Conservation (phyloP, 176 grass and related monocot species). For the Echinochloa phyllopogon region DNA sequence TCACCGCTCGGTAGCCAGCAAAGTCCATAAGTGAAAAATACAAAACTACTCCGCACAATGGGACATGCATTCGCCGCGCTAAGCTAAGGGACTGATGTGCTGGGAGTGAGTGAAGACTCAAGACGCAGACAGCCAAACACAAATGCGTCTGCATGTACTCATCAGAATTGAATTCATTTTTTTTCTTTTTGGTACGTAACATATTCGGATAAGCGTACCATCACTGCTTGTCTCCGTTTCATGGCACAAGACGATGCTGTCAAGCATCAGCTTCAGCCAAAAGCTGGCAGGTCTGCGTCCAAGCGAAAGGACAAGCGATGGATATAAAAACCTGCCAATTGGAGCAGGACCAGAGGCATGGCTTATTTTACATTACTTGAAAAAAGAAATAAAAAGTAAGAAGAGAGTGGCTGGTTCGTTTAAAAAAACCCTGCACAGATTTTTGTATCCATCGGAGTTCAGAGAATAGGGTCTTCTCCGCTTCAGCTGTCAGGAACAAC, state of each 20-base stretch:
- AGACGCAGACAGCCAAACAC: background rate
- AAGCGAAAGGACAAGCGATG: constrained; percentile 5
- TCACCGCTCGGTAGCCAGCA: background rate
- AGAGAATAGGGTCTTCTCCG: constrained; percentile 31
- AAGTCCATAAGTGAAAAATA: too few species aligned
- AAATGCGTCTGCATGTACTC: background rate
- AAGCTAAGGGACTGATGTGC: too few species aligned
- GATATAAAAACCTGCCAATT: background rate
- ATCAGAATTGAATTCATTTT: background rate
- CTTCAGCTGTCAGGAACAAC: constrained; percentile 39
- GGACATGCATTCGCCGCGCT: too few species aligned
- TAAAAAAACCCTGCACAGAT: background rate
- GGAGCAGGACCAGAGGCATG: background rate
- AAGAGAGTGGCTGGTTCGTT: background rate
- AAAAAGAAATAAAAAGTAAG: background rate
- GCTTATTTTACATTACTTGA: background rate
- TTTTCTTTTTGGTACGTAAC: background rate
- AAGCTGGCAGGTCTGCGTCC: constrained; percentile 25
- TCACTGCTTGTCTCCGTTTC: constrained; percentile 4
- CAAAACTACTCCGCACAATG: too few species aligned
- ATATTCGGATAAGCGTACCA: constrained; percentile 19
- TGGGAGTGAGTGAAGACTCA: too few species aligned
- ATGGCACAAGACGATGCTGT: background rate
- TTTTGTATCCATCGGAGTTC: background rate
- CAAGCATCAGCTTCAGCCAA: background rate